These are phyloP conservation scores for Coemansia sp. DNA, from an alignment of 192 early-diverging fungal genomes.

Conservation along the genomic window DNA sequence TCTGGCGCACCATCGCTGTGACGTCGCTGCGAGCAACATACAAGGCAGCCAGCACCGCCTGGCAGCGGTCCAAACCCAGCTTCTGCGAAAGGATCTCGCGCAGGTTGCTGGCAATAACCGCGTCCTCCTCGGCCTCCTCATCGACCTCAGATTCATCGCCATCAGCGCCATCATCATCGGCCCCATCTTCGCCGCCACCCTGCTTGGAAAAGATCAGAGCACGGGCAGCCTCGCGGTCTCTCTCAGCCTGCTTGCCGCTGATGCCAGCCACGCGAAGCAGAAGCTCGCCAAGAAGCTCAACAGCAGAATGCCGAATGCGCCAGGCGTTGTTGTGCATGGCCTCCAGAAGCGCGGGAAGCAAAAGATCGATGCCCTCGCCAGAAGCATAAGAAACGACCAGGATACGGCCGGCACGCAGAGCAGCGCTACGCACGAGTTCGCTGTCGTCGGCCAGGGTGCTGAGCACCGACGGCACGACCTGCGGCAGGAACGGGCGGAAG, in stretches of 20 bases:
- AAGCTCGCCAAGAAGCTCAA: constrained; percentile 94
- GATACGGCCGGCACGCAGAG: constrained; percentile 89
- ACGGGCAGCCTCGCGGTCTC: constrained; percentile 47
- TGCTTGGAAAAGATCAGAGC: constrained; percentile 48
- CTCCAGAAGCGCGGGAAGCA: constrained; percentile 87
- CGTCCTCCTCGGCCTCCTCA: constrained; percentile 36
- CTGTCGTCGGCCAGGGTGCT: constrained; percentile 92
- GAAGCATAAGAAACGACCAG: constrained; percentile 89
- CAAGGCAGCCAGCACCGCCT: constrained; percentile 81
- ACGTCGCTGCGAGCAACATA: constrained; percentile 91
- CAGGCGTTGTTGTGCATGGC: constrained; percentile 91
- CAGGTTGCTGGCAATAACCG: constrained; percentile 34
- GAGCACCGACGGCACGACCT: constrained; percentile 86
- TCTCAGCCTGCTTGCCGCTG: constrained; percentile 61
- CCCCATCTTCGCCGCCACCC: constrained; percentile 52
- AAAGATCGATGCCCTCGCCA: constrained; percentile 74
- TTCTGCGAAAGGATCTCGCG: constrained; percentile 64
- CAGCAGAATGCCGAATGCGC: constrained; percentile 93
- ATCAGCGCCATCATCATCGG: constrained; percentile 43
- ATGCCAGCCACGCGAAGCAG: constrained; percentile 90
- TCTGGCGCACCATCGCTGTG: constrained; percentile 80
- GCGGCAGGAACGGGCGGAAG: constrained; percentile 89
- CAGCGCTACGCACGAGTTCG: constrained; percentile 90
- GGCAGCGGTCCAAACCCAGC: constrained; percentile 83
- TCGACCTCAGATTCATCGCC: constrained; percentile 12